Conservation (phyloP, 306 rosid genomes). For the Vicia faba region DNA sequence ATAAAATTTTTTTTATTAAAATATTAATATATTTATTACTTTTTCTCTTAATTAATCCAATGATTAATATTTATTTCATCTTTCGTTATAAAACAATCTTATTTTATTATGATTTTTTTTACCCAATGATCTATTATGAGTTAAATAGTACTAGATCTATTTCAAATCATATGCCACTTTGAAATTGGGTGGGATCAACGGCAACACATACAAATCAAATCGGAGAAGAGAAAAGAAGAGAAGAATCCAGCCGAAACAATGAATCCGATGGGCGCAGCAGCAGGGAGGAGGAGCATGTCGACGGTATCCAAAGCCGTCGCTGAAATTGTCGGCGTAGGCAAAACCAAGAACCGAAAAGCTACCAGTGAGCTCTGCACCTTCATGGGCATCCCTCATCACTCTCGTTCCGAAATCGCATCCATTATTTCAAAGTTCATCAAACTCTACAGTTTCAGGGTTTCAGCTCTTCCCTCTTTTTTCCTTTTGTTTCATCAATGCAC, state of each 20-base stretch:
- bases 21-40: too few species aligned
- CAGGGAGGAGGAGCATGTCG: slow-evolving; percentile 42
- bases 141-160: too few species aligned
- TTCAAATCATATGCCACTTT: not conserved
- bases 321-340: slow-evolving; percentile 35
- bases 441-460: slow-evolving; percentile 53
- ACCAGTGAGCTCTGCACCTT: slow-evolving; percentile 56
- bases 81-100: too few species aligned
- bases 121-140: too few species aligned
- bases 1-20: too few species aligned
- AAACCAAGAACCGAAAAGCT: slow-evolving; percentile 41
- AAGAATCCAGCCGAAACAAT: slow-evolving; percentile 16
- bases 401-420: slow-evolving; percentile 54
- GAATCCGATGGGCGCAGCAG: not conserved
- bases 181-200: not conserved
- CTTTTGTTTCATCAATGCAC: not conserved
- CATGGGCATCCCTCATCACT: slow-evolving; percentile 48
- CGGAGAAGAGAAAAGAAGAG: not conserved
- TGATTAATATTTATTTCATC: too few species aligned
- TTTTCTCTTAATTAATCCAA: too few species aligned
- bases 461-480: not conserved
- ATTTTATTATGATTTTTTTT: too few species aligned
- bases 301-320: slow-evolving; percentile 45
- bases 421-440: slow-evolving; percentile 61
- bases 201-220: not conserved